A percentile compares a stretch with the other conserved stretches of the same genome.
phyloP scores from a whole-genome alignment of 306 rosid genomes.

The Cucumis cinereus region DNA sequence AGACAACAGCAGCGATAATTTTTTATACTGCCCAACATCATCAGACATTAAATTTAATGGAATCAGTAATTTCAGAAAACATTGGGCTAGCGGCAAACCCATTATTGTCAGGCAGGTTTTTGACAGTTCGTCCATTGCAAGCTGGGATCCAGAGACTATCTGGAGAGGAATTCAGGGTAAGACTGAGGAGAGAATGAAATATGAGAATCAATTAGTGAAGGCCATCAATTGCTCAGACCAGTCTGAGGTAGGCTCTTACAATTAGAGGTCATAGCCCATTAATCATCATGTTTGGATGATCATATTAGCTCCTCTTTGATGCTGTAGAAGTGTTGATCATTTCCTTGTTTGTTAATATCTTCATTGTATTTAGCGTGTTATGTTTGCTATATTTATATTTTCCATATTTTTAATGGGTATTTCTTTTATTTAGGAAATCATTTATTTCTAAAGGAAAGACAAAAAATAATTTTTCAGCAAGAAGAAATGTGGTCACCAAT shows the following conservation, averaged over 20 bases:
- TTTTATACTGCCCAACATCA: slow-evolving; percentile 58
- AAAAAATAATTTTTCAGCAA: no score
- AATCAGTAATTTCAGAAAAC: slow-evolving; percentile 63
- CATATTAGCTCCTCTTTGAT: background rate
- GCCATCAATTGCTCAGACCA: slow-evolving; percentile 69
- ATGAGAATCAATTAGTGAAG: slow-evolving; percentile 55
- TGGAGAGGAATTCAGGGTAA: slow-evolving; percentile 78
- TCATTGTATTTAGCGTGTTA: no score
- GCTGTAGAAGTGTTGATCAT: background rate
- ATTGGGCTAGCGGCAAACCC: slow-evolving; percentile 78
- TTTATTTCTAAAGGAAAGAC: no score
- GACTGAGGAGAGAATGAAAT: slow-evolving; percentile 48
- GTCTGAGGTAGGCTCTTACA: slow-evolving; percentile 55
- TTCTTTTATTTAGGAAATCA: no score
- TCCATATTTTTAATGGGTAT: no score
- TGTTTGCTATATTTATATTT: no score
- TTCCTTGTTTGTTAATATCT: no score
- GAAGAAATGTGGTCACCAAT: background rate
- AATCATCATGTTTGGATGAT: background rate
- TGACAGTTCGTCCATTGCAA: slow-evolving; percentile 58
- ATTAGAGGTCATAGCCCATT: background rate
- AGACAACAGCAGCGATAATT: slow-evolving; percentile 48
- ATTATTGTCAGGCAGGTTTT: slow-evolving; percentile 67
- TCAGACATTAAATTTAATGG: slow-evolving; percentile 60
- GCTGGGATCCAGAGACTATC: slow-evolving; percentile 84